phyloP scores from a whole-genome alignment of 352 stramenopile genomes.

The Pythium scleroteichum region DNA sequence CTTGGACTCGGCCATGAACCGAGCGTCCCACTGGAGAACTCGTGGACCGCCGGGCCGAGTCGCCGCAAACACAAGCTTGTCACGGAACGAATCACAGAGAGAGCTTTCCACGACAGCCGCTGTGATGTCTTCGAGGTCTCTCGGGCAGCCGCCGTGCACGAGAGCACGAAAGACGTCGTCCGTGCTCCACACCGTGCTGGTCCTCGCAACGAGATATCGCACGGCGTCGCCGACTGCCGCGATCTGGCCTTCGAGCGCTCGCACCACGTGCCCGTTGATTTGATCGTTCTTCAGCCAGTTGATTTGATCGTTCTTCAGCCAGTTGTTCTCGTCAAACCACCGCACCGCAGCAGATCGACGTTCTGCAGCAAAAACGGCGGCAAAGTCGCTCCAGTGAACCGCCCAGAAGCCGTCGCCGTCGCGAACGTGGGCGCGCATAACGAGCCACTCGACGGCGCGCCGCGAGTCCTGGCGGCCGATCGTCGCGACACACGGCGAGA shows the following conservation, averaged over 20 bases:
- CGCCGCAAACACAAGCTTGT: neutral
- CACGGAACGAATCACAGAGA: neutral
- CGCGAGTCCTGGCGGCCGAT: neutral
- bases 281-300: too few species aligned
- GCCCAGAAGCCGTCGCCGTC: neutral
- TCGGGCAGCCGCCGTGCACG: too few species aligned
- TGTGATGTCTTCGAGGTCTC: neutral
- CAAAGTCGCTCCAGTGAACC: neutral
- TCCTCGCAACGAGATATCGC: too few species aligned
- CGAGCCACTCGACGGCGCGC: neutral
- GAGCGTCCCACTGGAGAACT: neutral
- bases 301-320: too few species aligned
- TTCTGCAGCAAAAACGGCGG: neutral
- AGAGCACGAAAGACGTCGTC: too few species aligned
- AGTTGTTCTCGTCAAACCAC: too few species aligned
- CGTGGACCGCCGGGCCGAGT: neutral
- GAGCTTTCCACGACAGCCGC: neutral
- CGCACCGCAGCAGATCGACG: too few species aligned
- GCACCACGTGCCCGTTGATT: too few species aligned
- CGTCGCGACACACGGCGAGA: neutral
- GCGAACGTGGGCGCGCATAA: neutral
- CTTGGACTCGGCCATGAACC: neutral
- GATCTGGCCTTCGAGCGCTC: too few species aligned
- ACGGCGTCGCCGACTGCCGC: too few species aligned
- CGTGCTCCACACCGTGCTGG: too few species aligned